Conservation (phyloP, 495 filamentous ascomycete genomes). For the Penicillium coprophilum region DNA sequence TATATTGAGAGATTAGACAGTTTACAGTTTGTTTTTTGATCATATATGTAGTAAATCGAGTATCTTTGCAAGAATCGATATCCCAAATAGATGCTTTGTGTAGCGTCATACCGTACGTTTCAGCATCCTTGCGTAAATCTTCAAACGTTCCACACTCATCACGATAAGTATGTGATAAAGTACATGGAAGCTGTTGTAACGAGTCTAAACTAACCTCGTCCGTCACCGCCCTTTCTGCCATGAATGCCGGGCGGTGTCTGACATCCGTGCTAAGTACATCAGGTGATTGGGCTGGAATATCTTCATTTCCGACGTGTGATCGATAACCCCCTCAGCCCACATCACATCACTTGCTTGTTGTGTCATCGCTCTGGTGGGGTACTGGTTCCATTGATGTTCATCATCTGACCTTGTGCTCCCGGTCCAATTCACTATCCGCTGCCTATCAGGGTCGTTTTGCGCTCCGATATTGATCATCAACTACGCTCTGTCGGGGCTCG, state of each 20-base stretch:
- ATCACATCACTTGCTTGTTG: slow-evolving; percentile 11
- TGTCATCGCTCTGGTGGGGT: slow-evolving; percentile 8
- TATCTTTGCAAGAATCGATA: too few relatives aligned
- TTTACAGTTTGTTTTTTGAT: not conserved
- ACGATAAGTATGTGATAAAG: not conserved
- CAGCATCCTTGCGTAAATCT: too few relatives aligned
- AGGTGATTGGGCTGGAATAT: slow-evolving; percentile 35
- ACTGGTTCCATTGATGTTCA: slow-evolving; percentile 7
- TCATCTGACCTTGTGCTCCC: not conserved
- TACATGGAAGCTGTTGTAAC: not conserved
- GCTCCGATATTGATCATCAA: slow-evolving; percentile 15
- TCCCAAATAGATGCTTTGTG: too few relatives aligned
- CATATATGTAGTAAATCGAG: too few relatives aligned
- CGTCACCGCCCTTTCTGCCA: slow-evolving; percentile 6
- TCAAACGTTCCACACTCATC: not conserved
- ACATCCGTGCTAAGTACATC: slow-evolving; percentile 15
- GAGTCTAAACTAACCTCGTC: not conserved
- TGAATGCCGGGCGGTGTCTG: slow-evolving; percentile 3
- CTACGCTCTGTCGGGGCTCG: slow-evolving; percentile 17
- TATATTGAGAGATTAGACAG: too few relatives aligned
- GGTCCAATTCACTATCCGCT: slow-evolving; percentile 10
- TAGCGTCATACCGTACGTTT: too few relatives aligned
- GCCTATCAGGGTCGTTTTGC: slow-evolving; percentile 10
- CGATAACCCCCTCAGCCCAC: slow-evolving; percentile 9
- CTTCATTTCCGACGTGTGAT: slow-evolving; percentile 23